Evolutionary conservation across 1,139 yeast genomes (phyloP).

Genomic region (Cylindricascospora bacillispora): DNA sequence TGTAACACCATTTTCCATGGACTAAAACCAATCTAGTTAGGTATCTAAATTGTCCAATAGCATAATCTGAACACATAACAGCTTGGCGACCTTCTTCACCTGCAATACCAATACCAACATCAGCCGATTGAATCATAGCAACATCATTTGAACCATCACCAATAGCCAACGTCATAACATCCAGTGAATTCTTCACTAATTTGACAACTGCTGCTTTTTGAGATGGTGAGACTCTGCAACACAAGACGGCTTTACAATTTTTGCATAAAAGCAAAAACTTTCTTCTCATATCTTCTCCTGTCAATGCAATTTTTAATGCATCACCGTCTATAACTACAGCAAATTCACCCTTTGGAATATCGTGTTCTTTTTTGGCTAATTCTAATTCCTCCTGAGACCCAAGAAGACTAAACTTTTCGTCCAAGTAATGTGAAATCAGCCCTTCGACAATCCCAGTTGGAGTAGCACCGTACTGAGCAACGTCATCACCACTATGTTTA

Average conservation of each 20-base stretch:
- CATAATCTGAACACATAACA: constrained; percentile 95
- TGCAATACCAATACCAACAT: constrained; percentile 95
- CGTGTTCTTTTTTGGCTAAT: constrained; percentile 62
- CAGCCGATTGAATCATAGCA: constrained; percentile 97
- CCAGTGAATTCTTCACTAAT: constrained; percentile 67
- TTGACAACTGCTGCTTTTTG: constrained; percentile 93
- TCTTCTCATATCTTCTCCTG: constrained; percentile 41
- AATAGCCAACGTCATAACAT: constrained; percentile 82
- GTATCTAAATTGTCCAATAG: constrained; percentile 87
- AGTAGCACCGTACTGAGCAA: constrained; percentile 26
- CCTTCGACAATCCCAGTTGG: constrained; percentile 36
- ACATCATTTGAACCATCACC: constrained; percentile 99
- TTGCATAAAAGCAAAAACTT: constrained; percentile 80
- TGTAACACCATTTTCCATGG: constrained; percentile 96
- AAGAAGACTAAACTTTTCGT: constrained; percentile 46
- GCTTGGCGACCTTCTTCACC: constrained; percentile 99
- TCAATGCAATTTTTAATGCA: constrained; percentile 64
- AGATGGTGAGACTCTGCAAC: constrained; percentile 96
- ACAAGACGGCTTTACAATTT: constrained; percentile 83
- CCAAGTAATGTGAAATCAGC: constrained; percentile 49
- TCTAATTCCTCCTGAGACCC: constrained; percentile 44
- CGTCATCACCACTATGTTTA: constrained; percentile 34
- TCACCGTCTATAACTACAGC: constrained; percentile 92
- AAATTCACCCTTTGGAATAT: constrained; percentile 64
- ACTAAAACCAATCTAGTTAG: constrained; percentile 66